Base-by-base conservation (phyloP, 2,329 filamentous ascomycete species). In the Pyricularia sp. region DNA sequence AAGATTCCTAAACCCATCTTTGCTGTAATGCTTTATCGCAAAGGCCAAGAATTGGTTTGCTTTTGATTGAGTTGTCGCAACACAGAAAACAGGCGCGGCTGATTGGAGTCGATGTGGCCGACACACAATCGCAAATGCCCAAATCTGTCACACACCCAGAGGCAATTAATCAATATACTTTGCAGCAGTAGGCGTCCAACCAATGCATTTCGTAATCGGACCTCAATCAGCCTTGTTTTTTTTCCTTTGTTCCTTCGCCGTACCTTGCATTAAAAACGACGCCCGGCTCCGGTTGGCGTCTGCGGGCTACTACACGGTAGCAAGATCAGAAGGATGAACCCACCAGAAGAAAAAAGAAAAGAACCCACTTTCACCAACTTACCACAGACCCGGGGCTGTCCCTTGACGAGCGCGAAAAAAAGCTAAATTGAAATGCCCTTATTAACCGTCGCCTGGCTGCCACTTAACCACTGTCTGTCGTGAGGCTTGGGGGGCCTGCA, bases 1-100 rank as follows among this genome's bases (percentile, higher is more conserved):
- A 95, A 83, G 70, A 96, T 87, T 67, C 92, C 90, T 71, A 95
- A 83, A 64, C 88, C 88, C 89, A 91, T 91, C 68, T 71, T 79
- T 74, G 68, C 66, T 64, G 67, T n/a, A 66, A 7, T 66, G 67
- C 64, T 50, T n/a, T 5, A 50, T 50, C 20, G 42, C 42, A n/a
- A 36, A 50, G 42, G 42, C 7, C 42, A 50, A n/a, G 42, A 36
- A 50, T 50, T 50, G 10, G 4, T 50, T 36, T 50, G 42, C 42
- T 50, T 50, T 20, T 20, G 42, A n/a, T 50, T 50, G 42, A 20
- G 17, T 50, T n/a, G 42, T 50, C 20, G 42, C 42, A 36, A 36
- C 33, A 36, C 33, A 36, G 33, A 36, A 36, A 36, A 36, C 33
- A 36, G 12, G 33, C 33, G 33, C n/a, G 14, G 3, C 12, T 4